Percentiles rank a stretch among this genome's conserved stretches.
phyloP scores from a whole-genome alignment of 768 basidiomycete genomes.

The Lactarius vividus region DNA sequence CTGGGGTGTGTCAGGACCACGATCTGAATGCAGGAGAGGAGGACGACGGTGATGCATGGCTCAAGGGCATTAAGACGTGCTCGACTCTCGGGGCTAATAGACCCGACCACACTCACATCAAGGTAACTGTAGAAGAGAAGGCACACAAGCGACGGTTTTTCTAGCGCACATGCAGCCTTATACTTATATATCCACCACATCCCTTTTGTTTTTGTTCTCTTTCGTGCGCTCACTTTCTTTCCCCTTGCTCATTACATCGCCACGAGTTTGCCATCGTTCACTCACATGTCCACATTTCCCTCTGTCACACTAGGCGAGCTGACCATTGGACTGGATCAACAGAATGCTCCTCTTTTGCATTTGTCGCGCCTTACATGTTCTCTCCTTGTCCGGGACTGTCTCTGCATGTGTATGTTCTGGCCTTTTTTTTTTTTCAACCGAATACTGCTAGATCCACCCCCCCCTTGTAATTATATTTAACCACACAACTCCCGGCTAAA shows the following conservation, averaged over 20 bases:
- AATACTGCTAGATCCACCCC: slow-evolving; percentile 11
- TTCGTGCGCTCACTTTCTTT: background rate
- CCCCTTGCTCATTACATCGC: background rate
- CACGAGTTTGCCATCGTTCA: background rate
- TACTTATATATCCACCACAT: slow-evolving; percentile 18
- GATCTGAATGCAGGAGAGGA: slow-evolving; percentile 63
- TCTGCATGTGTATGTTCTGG: slow-evolving; percentile 3
- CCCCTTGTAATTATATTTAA: slow-evolving; percentile 16
- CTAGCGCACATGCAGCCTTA: slow-evolving; percentile 35
- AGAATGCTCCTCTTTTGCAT: background rate
- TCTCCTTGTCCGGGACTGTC: slow-evolving; percentile 8
- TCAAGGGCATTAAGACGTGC: slow-evolving; percentile 71
- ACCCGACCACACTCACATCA: slow-evolving; percentile 67
- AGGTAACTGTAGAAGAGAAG: slow-evolving; percentile 73
- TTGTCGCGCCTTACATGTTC: background rate
- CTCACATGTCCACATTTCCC: slow-evolving; percentile 14
- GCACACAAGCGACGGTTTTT: slow-evolving; percentile 73
- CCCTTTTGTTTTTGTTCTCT: background rate
- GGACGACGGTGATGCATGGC: slow-evolving; percentile 87
- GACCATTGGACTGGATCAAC: slow-evolving; percentile 3
- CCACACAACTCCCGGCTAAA: background rate
- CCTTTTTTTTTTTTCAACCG: background rate
- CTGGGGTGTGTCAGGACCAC: slow-evolving; percentile 55
- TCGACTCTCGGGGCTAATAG: slow-evolving; percentile 41
- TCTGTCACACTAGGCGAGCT: slow-evolving; percentile 1